A percentile compares a stretch with the other conserved stretches of the same genome.
Conservation (phyloP, 176 grass and related monocot genomes). For the Bothriochloa decipiens region DNA sequence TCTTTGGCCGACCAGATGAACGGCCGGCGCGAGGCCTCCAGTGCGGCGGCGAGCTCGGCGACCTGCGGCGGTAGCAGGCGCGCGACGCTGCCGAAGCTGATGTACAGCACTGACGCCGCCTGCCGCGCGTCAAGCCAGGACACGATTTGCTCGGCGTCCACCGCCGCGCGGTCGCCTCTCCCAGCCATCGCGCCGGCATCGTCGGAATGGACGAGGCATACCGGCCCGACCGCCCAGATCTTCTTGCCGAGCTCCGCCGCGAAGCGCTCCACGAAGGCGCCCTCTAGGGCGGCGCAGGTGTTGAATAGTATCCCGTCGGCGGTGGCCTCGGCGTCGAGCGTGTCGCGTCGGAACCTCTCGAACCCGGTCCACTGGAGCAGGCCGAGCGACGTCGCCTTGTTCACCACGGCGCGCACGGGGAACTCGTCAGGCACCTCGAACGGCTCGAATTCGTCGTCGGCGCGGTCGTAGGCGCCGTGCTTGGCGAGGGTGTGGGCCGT, state of each 20-base stretch:
- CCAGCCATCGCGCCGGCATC: not conserved
- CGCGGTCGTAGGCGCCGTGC: constrained; percentile 14
- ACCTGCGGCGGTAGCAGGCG: not conserved
- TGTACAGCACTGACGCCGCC: constrained; percentile 38
- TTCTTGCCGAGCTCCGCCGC: constrained; percentile 32
- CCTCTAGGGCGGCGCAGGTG: constrained; percentile 35
- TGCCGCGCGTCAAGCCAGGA: constrained; percentile 37
- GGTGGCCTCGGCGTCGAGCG: constrained; percentile 30
- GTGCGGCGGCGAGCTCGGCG: not conserved
- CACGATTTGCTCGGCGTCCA: not conserved
- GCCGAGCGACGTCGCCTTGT: constrained; percentile 25
- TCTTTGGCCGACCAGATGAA: constrained; percentile 38
- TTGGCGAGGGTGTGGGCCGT: not conserved
- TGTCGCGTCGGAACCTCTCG: not conserved
- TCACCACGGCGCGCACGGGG: constrained; percentile 19
- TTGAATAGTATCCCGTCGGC: constrained; percentile 52
- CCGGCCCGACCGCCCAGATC: constrained; percentile 45
- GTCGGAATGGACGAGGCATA: not conserved
- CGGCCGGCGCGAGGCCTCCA: not conserved
- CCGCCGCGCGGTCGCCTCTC: constrained; percentile 26
- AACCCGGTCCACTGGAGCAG: constrained; percentile 29
- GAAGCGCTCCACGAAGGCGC: constrained; percentile 37
- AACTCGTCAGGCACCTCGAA: constrained; percentile 39
- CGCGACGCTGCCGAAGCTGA: not conserved
- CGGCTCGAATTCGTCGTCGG: constrained; percentile 19